Conservation (phyloP, 2,329 filamentous ascomycete species). For the Shiraia sp. region DNA sequence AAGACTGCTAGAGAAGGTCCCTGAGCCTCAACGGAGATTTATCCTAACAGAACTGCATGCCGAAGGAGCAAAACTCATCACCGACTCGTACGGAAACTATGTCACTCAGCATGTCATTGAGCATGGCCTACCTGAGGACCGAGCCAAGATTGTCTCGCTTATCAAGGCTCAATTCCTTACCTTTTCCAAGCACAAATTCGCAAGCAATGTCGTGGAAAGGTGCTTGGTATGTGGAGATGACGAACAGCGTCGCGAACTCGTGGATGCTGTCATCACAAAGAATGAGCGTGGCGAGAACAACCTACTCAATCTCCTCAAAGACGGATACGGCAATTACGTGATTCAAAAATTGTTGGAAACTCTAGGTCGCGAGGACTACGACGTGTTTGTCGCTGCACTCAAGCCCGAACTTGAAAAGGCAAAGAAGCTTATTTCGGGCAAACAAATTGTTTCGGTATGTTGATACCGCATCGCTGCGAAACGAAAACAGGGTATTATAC, state of each 20-base stretch:
- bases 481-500: not conserved
- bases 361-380: slow-evolving; percentile 46
- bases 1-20: slow-evolving; percentile 82
- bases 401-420: slow-evolving; percentile 52
- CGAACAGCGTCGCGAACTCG: slow-evolving; percentile 71
- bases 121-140: slow-evolving; percentile 74
- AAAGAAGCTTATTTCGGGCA: slow-evolving; percentile 46
- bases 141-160: slow-evolving; percentile 70
- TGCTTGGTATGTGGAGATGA: slow-evolving; percentile 75
- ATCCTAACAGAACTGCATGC: slow-evolving; percentile 80
- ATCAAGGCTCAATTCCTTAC: slow-evolving; percentile 72
- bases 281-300: slow-evolving; percentile 69
- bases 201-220: slow-evolving; percentile 96
- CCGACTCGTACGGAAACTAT: slow-evolving; percentile 93
- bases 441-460: slow-evolving; percentile 49
- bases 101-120: slow-evolving; percentile 91
- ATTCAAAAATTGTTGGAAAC: slow-evolving; percentile 79
- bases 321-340: slow-evolving; percentile 95
- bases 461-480: not conserved
- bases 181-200: slow-evolving; percentile 93
- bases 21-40: slow-evolving; percentile 68
- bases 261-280: slow-evolving; percentile 50
- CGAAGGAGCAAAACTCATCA: slow-evolving; percentile 72
- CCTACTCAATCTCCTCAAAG: slow-evolving; percentile 79
- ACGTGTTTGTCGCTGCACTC: slow-evolving; percentile 46